A percentile compares a stretch with the other conserved stretches of the same genome.
phyloP scores from a whole-genome alignment of 179 eudicot genomes.

The Beta lomatogona region DNA sequence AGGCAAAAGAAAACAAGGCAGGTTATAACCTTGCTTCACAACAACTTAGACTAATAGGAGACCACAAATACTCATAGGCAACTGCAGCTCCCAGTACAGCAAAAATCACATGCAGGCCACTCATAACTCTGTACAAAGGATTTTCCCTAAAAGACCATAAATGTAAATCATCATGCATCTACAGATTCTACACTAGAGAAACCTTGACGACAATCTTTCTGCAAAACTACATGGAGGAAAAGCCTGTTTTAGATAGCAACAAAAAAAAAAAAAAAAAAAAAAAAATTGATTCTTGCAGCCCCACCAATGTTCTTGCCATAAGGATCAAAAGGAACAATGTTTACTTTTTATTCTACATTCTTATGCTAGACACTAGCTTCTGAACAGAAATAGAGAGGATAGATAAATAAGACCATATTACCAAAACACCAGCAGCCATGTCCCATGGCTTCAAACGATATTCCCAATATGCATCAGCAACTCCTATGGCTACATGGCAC shows the following conservation, averaged over 20 bases:
- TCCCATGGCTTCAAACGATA: slow-evolving; percentile 99
- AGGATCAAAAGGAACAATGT: neutral
- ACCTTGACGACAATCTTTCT: neutral
- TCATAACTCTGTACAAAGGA: neutral
- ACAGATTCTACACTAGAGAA: neutral
- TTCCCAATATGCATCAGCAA: slow-evolving; percentile 96
- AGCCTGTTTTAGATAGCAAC: neutral
- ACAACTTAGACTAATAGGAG: neutral
- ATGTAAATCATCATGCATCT: neutral
- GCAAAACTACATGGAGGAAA: neutral
- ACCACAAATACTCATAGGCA: neutral
- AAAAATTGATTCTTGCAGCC: neutral
- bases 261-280: too few relatives aligned
- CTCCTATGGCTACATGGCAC: slow-evolving; percentile 98
- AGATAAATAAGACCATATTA: slow-evolving; percentile 28
- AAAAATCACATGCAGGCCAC: neutral
- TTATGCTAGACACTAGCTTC: neutral
- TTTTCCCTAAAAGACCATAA: neutral
- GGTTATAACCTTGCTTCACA: neutral
- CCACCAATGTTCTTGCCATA: neutral
- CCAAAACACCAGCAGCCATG: slow-evolving; percentile 99
- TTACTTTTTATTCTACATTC: neutral
- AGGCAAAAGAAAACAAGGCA: neutral
- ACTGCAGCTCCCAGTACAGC: neutral
- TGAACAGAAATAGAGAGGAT: neutral